Percentiles rank a stretch among this genome's conserved stretches.
phyloP scores from a whole-genome alignment of 2,329 filamentous ascomycete genomes.

The Beauveria scarabaeidicola region DNA sequence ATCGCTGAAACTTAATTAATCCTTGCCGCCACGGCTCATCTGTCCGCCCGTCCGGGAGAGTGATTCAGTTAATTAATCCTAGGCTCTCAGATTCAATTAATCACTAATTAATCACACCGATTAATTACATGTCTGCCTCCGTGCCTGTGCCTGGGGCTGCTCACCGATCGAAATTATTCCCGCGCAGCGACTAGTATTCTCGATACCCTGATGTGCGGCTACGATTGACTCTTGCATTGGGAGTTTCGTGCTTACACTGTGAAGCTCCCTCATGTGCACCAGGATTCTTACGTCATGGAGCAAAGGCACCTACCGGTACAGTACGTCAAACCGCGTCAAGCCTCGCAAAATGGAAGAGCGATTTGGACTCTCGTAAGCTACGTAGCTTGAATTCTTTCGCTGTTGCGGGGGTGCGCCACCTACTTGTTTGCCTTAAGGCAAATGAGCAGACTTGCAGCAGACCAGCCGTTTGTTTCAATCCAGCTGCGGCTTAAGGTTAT shows the following conservation, averaged over 20 bases:
- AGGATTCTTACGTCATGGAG: too few relatives aligned
- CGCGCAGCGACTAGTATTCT: too few relatives aligned
- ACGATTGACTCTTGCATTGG: too few relatives aligned
- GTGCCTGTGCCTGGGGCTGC: too few relatives aligned
- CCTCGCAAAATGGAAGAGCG: neutral
- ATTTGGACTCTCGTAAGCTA: neutral
- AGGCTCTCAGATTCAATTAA: constrained; percentile 6
- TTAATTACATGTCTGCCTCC: constrained; percentile 4
- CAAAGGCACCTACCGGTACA: neutral
- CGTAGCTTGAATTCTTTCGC: neutral
- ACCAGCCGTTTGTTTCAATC: neutral
- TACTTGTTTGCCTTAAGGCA: neutral
- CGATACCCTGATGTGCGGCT: too few relatives aligned
- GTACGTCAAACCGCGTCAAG: neutral
- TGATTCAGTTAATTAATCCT: constrained; percentile 7
- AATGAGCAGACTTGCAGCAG: neutral
- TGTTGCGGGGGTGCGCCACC: neutral
- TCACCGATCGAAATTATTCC: too few relatives aligned
- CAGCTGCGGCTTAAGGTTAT: neutral
- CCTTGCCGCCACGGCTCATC: too few relatives aligned
- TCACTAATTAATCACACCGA: constrained; percentile 8
- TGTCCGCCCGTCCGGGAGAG: too few relatives aligned
- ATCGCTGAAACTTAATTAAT: constrained; percentile 9
- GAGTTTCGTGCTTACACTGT: too few relatives aligned
- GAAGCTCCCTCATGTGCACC: too few relatives aligned